These are phyloP conservation scores for Cyberlindnera nakhonratchasimensis DNA, from an alignment of 805 yeast species.

Conservation along the genomic window DNA sequence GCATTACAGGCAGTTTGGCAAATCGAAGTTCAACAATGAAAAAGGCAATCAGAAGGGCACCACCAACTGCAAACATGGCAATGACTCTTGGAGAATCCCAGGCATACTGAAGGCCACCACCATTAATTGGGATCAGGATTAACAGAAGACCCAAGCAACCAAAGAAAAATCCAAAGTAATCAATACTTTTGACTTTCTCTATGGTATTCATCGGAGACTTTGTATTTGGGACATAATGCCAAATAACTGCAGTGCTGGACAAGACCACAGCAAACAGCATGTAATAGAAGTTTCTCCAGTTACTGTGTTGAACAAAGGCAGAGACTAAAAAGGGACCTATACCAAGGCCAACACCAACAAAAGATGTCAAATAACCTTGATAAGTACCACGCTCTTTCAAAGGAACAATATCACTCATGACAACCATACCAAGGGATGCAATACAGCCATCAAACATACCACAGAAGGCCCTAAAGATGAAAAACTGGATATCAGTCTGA, in stretches of 20 bases:
- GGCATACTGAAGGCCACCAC: slow-evolving; percentile 56
- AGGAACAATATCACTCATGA: slow-evolving; percentile 53
- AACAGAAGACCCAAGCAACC: slow-evolving; percentile 47
- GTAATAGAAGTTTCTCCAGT: slow-evolving; percentile 43
- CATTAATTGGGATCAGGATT: slow-evolving; percentile 50
- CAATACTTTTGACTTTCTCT: slow-evolving; percentile 47
- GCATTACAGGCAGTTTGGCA: slow-evolving; percentile 52
- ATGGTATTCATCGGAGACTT: slow-evolving; percentile 32
- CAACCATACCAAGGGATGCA: slow-evolving; percentile 48
- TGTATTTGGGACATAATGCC: slow-evolving; percentile 39
- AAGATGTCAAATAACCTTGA: slow-evolving; percentile 52
- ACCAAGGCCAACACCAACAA: slow-evolving; percentile 48
- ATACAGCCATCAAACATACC: slow-evolving; percentile 57
- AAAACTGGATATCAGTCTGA: slow-evolving; percentile 46
- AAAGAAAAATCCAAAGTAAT: slow-evolving; percentile 48
- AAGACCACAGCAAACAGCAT: slow-evolving; percentile 40
- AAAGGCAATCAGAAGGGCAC: slow-evolving; percentile 38
- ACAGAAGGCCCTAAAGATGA: slow-evolving; percentile 51
- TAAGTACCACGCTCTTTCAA: slow-evolving; percentile 50
- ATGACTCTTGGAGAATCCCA: slow-evolving; percentile 51
- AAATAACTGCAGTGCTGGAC: slow-evolving; percentile 43
- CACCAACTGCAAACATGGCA: slow-evolving; percentile 42
- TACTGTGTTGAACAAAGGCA: slow-evolving; percentile 32
- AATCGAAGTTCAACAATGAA: slow-evolving; percentile 42
- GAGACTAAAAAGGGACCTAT: slow-evolving; percentile 44